Evolutionary conservation across 495 filamentous ascomycete species (phyloP), one percentile per base, ranked within the genome.

Genomic region (Aspergillus leporis): DNA sequence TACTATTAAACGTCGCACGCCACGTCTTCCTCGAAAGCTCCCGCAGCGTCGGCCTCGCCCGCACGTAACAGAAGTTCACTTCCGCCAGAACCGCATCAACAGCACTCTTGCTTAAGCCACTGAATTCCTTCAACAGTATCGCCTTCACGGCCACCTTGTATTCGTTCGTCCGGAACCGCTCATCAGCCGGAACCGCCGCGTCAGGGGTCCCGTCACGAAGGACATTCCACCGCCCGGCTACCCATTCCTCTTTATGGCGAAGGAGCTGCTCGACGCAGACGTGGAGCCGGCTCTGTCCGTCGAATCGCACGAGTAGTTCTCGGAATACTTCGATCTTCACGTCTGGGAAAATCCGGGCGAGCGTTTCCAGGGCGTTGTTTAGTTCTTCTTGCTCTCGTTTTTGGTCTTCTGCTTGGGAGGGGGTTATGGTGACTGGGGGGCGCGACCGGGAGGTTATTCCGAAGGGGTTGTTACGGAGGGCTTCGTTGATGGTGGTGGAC

Each of bases 71-170:
- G 70, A 89, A 90, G 69, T 98, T 98, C 63, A 83, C 83, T 69
- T 98, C 94, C 22, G 93, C 93, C 48, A 98, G 80, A 2, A 98
- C 92, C 8, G 88, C 93, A 41, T 90, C 86, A 62, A 98, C 87
- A 4, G 91, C 85, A 46, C 91, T 93, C 54, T 82, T 84, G 34
- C 87, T 88, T 13, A 98, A 75, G 21, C 83, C 84, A 61, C 85
- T 90, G 78, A 97, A 98, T 69, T 98, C 94, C 47, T 91, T 88
- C 65, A 72, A 75, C 58, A 90, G 70, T 10, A 74, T 67, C 31
- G 66, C 62, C 68, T 84, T 87, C 10, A 89, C 90, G 9, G 91
- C 87, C 51, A 75, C 71, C 68, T 86, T 90, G 76, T 97, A 98
- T 55, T 75, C 78, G 2, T 78, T 74, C 23, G 81, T 87, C 52